Conservation (phyloP, 345 rosid genomes). For the Populus tremula region DNA sequence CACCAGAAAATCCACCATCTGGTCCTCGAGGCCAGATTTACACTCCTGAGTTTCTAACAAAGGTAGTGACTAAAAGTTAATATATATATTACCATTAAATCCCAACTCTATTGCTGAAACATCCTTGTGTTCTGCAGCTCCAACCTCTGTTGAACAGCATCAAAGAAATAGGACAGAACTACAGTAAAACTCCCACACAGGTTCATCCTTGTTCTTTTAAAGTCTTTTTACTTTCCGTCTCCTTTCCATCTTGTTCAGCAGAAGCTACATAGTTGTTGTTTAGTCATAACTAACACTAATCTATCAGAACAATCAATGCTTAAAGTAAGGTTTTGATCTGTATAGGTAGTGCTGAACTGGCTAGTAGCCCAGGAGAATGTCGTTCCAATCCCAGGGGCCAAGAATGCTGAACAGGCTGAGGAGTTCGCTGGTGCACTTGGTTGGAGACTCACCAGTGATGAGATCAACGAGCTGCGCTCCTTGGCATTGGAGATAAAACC, state of each 20-base stretch:
- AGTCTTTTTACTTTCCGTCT: neutral
- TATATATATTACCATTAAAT: neutral
- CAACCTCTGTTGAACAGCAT: conserved; percentile 71
- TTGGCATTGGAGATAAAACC: conserved; percentile 60
- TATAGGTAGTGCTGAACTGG: conserved; percentile 88
- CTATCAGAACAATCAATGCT: neutral
- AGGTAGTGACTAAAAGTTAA: conserved; percentile 32
- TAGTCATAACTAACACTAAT: neutral
- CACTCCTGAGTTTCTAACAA: conserved; percentile 65
- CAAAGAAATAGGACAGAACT: conserved; percentile 60
- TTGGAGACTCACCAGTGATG: conserved; percentile 65
- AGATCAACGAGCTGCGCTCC: conserved; percentile 73
- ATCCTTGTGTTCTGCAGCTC: conserved; percentile 50
- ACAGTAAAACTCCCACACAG: conserved; percentile 77
- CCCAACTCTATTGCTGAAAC: conserved; percentile 19
- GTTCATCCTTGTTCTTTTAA: conserved; percentile 30
- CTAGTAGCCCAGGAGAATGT: conserved; percentile 84
- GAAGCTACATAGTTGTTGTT: neutral
- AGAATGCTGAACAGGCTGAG: conserved; percentile 64
- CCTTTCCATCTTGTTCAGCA: neutral
- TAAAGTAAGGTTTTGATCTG: neutral
- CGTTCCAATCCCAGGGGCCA: conserved; percentile 96
- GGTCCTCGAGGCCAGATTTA: conserved; percentile 85
- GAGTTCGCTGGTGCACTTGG: conserved; percentile 86
- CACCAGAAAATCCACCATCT: conserved; percentile 74